These are phyloP conservation scores for Phialophora tarda DNA, from an alignment of 2,329 filamentous ascomycete genomes.

Conservation along the genomic window DNA sequence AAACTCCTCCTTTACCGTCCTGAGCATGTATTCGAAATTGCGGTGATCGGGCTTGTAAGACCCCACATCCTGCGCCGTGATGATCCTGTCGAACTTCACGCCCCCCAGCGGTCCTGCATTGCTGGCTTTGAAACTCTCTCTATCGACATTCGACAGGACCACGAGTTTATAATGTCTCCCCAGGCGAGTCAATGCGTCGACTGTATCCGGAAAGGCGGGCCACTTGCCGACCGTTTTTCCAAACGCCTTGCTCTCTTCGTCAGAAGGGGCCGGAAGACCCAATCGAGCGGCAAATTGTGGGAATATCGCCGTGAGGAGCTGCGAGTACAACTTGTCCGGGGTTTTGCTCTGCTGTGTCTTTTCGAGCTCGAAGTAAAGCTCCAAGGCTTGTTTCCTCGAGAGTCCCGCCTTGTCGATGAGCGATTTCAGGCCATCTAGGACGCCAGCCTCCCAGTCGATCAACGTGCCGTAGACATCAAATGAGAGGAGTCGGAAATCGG, in stretches of 20 bases:
- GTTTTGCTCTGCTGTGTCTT: constrained; percentile 17
- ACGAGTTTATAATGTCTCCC: constrained; percentile 60
- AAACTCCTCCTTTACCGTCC: constrained; percentile 55
- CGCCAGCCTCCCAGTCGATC: constrained; percentile 75
- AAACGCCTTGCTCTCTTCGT: constrained; percentile 52
- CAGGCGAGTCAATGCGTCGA: constrained; percentile 58
- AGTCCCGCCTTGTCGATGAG: constrained; percentile 14
- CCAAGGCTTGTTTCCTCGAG: constrained; percentile 13
- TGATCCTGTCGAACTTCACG: constrained; percentile 65
- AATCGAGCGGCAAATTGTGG: constrained; percentile 19
- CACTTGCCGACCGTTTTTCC: constrained; percentile 57
- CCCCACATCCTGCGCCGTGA: constrained; percentile 74
- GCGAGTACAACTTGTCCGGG: constrained; percentile 21
- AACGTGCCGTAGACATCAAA: constrained; percentile 83
- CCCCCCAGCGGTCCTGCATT: constrained; percentile 57
- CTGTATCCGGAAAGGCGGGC: constrained; percentile 63
- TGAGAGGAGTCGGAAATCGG: constrained; percentile 52
- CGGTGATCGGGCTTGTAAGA: constrained; percentile 69
- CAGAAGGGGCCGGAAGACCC: constrained; percentile 6
- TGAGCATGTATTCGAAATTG: constrained; percentile 71
- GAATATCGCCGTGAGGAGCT: constrained; percentile 25
- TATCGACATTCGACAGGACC: constrained; percentile 63
- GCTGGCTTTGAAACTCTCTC: constrained; percentile 55
- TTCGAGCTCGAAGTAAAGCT: constrained; percentile 17
- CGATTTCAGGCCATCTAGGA: constrained; percentile 43